These are phyloP conservation scores for Chionographis japonica DNA, from an alignment of 106 monocot genomes.

Conservation along the genomic window DNA sequence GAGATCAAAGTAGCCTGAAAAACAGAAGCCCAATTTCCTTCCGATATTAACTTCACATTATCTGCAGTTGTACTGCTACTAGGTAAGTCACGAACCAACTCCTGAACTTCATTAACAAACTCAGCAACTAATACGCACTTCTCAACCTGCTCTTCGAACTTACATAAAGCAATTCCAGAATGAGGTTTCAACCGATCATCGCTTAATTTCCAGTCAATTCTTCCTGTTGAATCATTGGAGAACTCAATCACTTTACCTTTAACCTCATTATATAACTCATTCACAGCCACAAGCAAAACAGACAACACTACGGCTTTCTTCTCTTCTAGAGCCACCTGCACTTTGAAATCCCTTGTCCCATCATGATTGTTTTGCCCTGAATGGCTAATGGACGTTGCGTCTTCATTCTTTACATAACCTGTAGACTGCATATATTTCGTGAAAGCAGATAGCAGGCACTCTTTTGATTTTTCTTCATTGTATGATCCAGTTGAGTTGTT, in stretches of 20 bases:
- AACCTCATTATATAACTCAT: slow-evolving; percentile 51
- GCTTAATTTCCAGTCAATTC: slow-evolving; percentile 26
- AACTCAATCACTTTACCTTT: slow-evolving; percentile 41
- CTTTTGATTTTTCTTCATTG: slow-evolving; percentile 66
- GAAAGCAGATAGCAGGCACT: slow-evolving; percentile 52
- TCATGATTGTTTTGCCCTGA: slow-evolving; percentile 23
- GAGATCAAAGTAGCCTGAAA: slow-evolving; percentile 48
- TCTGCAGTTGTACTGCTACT: slow-evolving; percentile 7
- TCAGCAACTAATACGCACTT: slow-evolving; percentile 64
- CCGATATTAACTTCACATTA: slow-evolving; percentile 18
- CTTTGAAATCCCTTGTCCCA: slow-evolving; percentile 20
- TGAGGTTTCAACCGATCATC: slow-evolving; percentile 25
- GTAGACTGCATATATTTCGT: slow-evolving; percentile 65
- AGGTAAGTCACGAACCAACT: slow-evolving; percentile 35
- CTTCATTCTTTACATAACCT: slow-evolving; percentile 36
- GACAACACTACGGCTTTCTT: slow-evolving; percentile 33
- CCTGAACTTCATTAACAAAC: slow-evolving; percentile 57
- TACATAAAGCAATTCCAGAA: slow-evolving; percentile 19
- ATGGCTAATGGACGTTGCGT: slow-evolving; percentile 14
- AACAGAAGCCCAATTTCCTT: slow-evolving; percentile 57
- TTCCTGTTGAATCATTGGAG: slow-evolving; percentile 23
- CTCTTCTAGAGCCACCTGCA: slow-evolving; percentile 32
- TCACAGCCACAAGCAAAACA: slow-evolving; percentile 37
- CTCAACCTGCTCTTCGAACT: slow-evolving; percentile 86
- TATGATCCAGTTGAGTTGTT: slow-evolving; percentile 61